A percentile compares a stretch with the other conserved stretches of the same genome.
Conservation (phyloP, 805 yeast species). For the Candida insectorum region DNA sequence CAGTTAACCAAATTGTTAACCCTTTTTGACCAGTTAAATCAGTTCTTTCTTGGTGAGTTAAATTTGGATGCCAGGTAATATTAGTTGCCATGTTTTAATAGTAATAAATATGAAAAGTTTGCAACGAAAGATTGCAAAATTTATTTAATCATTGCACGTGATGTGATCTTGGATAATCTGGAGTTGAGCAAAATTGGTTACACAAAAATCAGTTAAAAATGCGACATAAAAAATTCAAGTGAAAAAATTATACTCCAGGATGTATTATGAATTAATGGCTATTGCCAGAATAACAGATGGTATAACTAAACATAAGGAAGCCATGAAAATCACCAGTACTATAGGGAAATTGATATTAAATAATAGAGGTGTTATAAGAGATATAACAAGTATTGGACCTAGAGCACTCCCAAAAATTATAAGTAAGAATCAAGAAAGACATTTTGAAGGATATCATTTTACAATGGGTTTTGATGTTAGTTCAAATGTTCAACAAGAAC, state of each 20-base stretch:
- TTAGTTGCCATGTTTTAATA: slow-evolving; percentile 77
- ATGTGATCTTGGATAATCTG: background rate
- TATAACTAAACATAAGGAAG: slow-evolving; percentile 35
- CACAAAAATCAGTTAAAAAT: too few species aligned
- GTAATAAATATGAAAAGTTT: background rate
- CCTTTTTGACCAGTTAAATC: slow-evolving; percentile 75
- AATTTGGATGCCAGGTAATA: slow-evolving; percentile 93
- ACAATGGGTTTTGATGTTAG: slow-evolving; percentile 84
- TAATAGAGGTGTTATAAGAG: slow-evolving; percentile 93
- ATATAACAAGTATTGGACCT: slow-evolving; percentile 74
- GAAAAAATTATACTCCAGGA: slow-evolving; percentile 19
- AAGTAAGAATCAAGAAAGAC: slow-evolving; percentile 82
- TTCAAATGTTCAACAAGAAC: slow-evolving; percentile 81
- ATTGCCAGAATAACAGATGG: slow-evolving; percentile 78
- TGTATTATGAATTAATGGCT: slow-evolving; percentile 90
- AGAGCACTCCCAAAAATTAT: slow-evolving; percentile 76
- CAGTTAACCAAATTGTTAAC: slow-evolving; percentile 92
- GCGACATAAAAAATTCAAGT: background rate
- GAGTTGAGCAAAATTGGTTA: too few species aligned
- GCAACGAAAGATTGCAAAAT: slow-evolving; percentile 4
- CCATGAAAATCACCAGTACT: slow-evolving; percentile 48
- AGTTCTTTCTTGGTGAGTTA: slow-evolving; percentile 79
- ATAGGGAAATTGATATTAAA: slow-evolving; percentile 78
- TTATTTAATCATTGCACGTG: slow-evolving; percentile 10
- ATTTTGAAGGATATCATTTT: slow-evolving; percentile 88